phyloP scores from a whole-genome alignment of 202 grass and related monocot genomes.

The Setaria italica region DNA sequence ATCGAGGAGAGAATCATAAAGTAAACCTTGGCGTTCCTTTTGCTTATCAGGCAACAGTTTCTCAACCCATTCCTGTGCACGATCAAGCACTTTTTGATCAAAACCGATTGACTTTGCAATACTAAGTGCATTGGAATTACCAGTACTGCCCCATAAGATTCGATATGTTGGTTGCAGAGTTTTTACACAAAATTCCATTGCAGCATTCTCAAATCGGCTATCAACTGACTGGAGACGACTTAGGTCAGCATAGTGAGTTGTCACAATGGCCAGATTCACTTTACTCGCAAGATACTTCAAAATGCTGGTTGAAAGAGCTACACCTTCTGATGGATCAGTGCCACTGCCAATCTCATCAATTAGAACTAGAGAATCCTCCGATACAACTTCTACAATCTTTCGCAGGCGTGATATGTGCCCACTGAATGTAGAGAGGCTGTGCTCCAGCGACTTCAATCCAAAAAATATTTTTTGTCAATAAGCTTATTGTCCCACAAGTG shows the following conservation, averaged over 20 bases:
- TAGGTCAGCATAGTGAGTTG: constrained; percentile 81
- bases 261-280: constrained; percentile 65
- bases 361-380: constrained; percentile 70
- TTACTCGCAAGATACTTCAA: constrained; percentile 61
- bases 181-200: constrained; percentile 79
- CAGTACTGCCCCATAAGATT: constrained; percentile 72
- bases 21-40: constrained; percentile 73
- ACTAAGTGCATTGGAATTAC: constrained; percentile 78
- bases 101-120: constrained; percentile 84
- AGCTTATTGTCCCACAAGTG: constrained; percentile 48
- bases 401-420: constrained; percentile 74
- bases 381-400: constrained; percentile 67
- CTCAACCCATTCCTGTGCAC: constrained; percentile 70
- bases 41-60: constrained; percentile 75
- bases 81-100: constrained; percentile 64
- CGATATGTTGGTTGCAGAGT: constrained; percentile 77
- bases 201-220: constrained; percentile 76
- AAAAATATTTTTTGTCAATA: constrained; percentile 73
- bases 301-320: constrained; percentile 83
- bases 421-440: constrained; percentile 82
- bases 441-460: constrained; percentile 85
- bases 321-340: constrained; percentile 83
- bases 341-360: constrained; percentile 85
- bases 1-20: constrained; percentile 64
- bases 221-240: constrained; percentile 59